phyloP scores from a whole-genome alignment of 345 rosid species.

The Excoecaria cochinchinensis region DNA sequence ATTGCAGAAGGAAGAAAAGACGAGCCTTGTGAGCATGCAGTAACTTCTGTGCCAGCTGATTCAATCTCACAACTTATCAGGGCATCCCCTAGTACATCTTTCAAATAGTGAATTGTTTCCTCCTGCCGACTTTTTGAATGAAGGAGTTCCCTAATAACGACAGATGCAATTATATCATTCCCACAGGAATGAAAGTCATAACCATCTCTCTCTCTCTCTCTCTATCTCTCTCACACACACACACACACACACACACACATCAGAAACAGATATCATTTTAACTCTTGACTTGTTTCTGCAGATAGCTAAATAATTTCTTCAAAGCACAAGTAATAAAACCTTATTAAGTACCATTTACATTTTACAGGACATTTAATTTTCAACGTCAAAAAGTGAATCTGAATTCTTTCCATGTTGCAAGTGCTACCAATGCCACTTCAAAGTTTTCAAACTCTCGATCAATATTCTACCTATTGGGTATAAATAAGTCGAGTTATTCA shows the following conservation, averaged over 20 bases:
- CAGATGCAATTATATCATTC: neutral
- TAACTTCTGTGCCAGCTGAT: constrained; percentile 44
- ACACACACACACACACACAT: no score
- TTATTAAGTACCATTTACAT: neutral
- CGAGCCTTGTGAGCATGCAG: constrained; percentile 59
- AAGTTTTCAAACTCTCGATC: constrained; percentile 5
- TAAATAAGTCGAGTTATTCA: no score
- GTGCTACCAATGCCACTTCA: neutral
- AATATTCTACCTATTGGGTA: neutral
- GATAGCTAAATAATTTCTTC: neutral
- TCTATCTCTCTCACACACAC: neutral
- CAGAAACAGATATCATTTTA: neutral
- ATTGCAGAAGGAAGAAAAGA: constrained; percentile 57
- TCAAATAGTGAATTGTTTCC: constrained; percentile 41
- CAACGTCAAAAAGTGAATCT: neutral
- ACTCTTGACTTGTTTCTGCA: neutral
- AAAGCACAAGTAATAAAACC: neutral
- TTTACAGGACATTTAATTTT: neutral
- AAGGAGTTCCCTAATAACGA: constrained; percentile 48
- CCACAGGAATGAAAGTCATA: neutral
- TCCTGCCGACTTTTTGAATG: constrained; percentile 46
- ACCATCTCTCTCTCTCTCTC: neutral
- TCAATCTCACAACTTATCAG: constrained; percentile 68
- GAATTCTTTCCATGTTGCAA: neutral
- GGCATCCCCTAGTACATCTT: constrained; percentile 44